phyloP scores from a whole-genome alignment of 768 basidiomycete species.

The Sarcodon aspratus region DNA sequence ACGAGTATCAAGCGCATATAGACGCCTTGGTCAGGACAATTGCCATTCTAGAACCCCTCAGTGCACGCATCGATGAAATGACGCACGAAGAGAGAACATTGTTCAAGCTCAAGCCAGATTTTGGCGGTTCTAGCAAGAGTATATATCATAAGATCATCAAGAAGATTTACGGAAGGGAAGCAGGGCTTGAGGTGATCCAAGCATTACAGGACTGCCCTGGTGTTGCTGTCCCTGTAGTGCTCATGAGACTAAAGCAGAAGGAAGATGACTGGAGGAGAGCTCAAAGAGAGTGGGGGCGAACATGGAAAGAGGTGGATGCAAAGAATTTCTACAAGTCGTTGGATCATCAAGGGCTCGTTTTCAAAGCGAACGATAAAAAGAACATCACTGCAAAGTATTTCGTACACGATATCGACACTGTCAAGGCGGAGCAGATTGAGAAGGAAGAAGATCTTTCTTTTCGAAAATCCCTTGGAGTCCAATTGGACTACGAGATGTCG shows the following conservation, averaged over 20 bases:
- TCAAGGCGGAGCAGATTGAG: conserved; percentile 48
- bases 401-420: conserved; percentile 64
- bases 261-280: conserved; percentile 96
- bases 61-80: conserved; percentile 80
- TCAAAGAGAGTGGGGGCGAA: conserved; percentile 91
- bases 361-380: conserved; percentile 96
- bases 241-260: conserved; percentile 80
- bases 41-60: conserved; percentile 80
- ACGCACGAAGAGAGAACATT: conserved; percentile 69
- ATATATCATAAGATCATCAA: conserved; percentile 91
- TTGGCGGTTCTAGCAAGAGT: conserved; percentile 80
- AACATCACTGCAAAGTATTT: conserved; percentile 77
- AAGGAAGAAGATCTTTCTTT: conserved; percentile 7
- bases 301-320: conserved; percentile 93
- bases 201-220: conserved; percentile 88
- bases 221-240: conserved; percentile 85
- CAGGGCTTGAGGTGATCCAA: conserved; percentile 63
- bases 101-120: conserved; percentile 76
- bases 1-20: conserved; percentile 94
- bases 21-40: conserved; percentile 88
- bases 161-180: conserved; percentile 84
- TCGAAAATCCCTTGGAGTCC: conserved; percentile 41
- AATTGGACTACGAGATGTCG: conserved; percentile 69
- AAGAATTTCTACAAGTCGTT: conserved; percentile 98
- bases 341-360: conserved; percentile 90